phyloP scores from a whole-genome alignment of 1,284 basidiomycete species.

The Phellinidium pouzarii region DNA sequence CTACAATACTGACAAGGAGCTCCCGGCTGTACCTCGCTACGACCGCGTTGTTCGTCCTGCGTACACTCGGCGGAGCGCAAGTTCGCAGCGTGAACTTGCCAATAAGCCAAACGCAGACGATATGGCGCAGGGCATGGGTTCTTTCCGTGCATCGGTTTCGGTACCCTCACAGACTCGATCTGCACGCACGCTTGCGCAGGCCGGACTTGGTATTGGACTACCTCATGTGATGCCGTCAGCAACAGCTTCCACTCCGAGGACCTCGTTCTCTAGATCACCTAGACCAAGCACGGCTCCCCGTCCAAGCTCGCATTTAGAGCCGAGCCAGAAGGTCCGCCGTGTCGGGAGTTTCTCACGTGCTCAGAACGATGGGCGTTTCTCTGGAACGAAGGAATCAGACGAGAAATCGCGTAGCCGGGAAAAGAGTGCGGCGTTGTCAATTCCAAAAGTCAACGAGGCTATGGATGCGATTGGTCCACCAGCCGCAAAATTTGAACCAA shows the following conservation, averaged over 20 bases:
- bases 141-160: slow-evolving; percentile 3
- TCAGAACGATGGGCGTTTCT: background rate
- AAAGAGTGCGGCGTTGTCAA: slow-evolving; percentile 1
- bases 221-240: slow-evolving; percentile 44
- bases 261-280: background rate
- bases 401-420: background rate
- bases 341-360: slow-evolving; percentile 37
- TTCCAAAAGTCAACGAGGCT: background rate
- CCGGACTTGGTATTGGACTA: slow-evolving; percentile 51
- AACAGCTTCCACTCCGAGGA: slow-evolving; percentile 29
- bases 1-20: slow-evolving; percentile 48
- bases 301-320: slow-evolving; percentile 4
- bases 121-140: background rate
- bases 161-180: slow-evolving; percentile 26
- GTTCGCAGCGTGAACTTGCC: background rate
- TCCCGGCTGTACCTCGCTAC: slow-evolving; percentile 53
- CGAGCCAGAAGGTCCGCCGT: slow-evolving; percentile 29
- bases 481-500: background rate
- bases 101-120: background rate
- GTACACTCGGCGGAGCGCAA: slow-evolving; percentile 8
- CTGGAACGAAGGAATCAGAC: background rate
- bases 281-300: slow-evolving; percentile 12
- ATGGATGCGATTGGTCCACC: background rate
- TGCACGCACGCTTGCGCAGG: slow-evolving; percentile 45
- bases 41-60: slow-evolving; percentile 16